Percentiles rank a stretch among this genome's conserved stretches.
These are phyloP conservation scores for Capsicum pubescens DNA, from an alignment of 257 asterid species.

Conservation along the genomic window DNA sequence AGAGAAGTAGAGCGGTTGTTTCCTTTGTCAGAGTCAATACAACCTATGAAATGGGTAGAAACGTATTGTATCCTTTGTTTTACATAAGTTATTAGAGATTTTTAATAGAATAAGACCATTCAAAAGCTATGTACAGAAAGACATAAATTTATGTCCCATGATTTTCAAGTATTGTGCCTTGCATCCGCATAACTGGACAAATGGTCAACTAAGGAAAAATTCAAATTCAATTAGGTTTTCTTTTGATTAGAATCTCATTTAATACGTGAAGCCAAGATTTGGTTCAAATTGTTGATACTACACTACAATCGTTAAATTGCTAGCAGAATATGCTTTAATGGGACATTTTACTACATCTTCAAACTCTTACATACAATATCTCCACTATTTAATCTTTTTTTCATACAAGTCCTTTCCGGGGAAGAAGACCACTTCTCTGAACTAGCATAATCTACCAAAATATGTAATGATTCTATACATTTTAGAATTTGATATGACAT, in stretches of 20 bases:
- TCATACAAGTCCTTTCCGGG: background rate
- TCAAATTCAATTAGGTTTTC: background rate
- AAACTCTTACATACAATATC: background rate
- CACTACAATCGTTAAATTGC: background rate
- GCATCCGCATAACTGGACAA: background rate
- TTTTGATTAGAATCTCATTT: background rate
- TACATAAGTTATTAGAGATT: background rate
- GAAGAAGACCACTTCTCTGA: background rate
- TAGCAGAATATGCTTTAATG: background rate
- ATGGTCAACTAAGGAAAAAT: background rate
- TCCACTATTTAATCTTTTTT: background rate
- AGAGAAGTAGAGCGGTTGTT: too few species aligned
- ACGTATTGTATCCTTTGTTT: background rate
- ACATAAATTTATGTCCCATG: background rate
- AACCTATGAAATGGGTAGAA: background rate
- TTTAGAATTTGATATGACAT: background rate
- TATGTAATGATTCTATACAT: background rate
- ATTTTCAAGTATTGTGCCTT: background rate
- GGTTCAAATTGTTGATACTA: background rate
- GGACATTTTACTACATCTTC: background rate
- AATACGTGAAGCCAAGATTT: background rate
- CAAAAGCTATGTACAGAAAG: background rate
- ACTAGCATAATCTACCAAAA: background rate
- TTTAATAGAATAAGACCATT: background rate
- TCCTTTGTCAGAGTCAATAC: background rate